Base-by-base conservation (phyloP, 208 protist species). In the Wallacemonas sp. region DNA sequence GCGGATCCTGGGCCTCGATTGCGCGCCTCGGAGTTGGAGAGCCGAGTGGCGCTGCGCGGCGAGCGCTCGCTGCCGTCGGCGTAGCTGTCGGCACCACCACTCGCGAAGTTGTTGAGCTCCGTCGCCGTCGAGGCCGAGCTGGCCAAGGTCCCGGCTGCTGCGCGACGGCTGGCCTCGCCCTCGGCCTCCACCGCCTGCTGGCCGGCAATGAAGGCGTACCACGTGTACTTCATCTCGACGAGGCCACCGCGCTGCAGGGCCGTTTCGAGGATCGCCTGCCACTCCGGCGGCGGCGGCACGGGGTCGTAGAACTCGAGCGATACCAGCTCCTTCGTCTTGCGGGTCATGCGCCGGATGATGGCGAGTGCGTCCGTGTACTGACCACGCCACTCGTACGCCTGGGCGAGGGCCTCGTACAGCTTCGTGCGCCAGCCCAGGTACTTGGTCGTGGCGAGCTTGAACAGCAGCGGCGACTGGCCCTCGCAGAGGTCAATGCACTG, bases 351-450 rank as follows among this genome's bases (percentile, higher is more conserved):
- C 69, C 79, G 72, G 16, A 77, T 78, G 8, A 85, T 66, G 5
- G 49, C 20, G 31, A 83, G 73, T 22, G 90, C 86, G 32, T 83
- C 77, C 10, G 41, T 26, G 65, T 74, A 74, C 41, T 67, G 31
- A 2, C 77, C 77, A 11, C 79, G 65, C 25, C 77, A 61, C 67
- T 79, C 72, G 73, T 85, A 93, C 41, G 76, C 81, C 23, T 65
- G 70, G 16, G 75, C 63, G 10, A 95, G 26, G 46, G 80, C 66
- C 26, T 87, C 73, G 71, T 93, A 92, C 61, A 93, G 72, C 25
- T 81, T 75, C 46, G 92, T 33, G 25, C 90, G 86, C 79, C 79
- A 92, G 0, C 85, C 85, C 45, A 95, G 65, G 57, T 84, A 95
- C 20, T 79, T 70, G 20, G 89, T 84, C 14, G 83, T 79, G 25